phyloP scores from a whole-genome alignment of 495 filamentous ascomycete genomes.

The Aspergillus affinis region DNA sequence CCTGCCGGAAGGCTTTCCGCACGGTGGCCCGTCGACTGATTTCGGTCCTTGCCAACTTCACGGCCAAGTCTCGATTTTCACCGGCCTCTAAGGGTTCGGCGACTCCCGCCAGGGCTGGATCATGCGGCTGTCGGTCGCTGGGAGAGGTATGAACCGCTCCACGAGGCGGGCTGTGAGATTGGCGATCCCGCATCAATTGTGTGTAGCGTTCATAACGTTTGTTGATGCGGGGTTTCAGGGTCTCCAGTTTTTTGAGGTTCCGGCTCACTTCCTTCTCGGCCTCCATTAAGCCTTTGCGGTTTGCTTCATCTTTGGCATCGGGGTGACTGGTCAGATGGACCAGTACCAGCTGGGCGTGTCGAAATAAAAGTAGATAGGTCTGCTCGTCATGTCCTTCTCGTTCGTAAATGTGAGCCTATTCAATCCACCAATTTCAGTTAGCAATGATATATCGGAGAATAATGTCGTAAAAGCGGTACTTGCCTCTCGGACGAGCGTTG shows the following conservation, averaged over 20 bases:
- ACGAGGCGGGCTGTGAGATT: conserved; percentile 32
- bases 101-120: conserved; percentile 41
- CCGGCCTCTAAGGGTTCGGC: conserved; percentile 62
- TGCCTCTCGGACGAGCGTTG: conserved; percentile 78
- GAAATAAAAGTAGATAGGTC: conserved; percentile 81
- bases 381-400: conserved; percentile 82
- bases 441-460: not conserved
- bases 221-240: conserved; percentile 65
- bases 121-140: conserved; percentile 26
- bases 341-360: conserved; percentile 72
- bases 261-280: conserved; percentile 54
- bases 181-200: conserved; percentile 50
- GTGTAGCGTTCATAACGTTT: conserved; percentile 62
- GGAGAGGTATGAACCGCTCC: conserved; percentile 14
- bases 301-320: conserved; percentile 47
- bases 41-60: conserved; percentile 73
- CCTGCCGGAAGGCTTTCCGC: conserved; percentile 52
- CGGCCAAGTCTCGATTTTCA: conserved; percentile 73
- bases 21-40: conserved; percentile 65
- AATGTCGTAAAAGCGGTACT: conserved; percentile 8
- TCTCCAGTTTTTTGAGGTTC: conserved; percentile 60
- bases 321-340: conserved; percentile 62
- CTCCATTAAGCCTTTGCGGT: conserved; percentile 44
- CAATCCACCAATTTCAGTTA: not conserved
- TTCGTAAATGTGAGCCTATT: conserved; percentile 74